Percentiles rank a stretch among this genome's conserved stretches.
Evolutionary conservation across 129 eudicot genomes (phyloP).

Genomic region (Calendula officinalis): DNA sequence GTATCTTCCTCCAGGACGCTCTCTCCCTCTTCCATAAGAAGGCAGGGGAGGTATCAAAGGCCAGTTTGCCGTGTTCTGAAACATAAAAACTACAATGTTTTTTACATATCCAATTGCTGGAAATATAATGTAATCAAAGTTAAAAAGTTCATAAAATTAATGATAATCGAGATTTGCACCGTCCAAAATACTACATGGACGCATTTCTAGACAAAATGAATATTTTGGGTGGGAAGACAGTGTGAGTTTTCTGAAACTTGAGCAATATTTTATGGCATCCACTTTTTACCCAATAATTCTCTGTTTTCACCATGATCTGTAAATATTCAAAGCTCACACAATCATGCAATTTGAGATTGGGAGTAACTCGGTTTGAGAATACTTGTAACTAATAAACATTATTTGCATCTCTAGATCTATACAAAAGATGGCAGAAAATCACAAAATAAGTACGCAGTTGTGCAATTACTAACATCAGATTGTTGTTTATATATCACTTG

Average conservation of each 20-base stretch:
- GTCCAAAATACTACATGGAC: neutral
- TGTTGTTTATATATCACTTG: neutral
- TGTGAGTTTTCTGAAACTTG: neutral
- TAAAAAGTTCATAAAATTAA: neutral
- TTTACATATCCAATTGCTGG: neutral
- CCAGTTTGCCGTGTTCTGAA: slow-evolving; percentile 57
- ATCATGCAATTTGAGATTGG: neutral
- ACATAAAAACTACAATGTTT: neutral
- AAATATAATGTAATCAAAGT: too few relatives aligned
- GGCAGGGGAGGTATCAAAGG: slow-evolving; percentile 64
- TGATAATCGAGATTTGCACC: neutral
- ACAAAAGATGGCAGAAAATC: neutral
- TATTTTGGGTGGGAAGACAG: slow-evolving; percentile 1
- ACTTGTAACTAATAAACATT: neutral
- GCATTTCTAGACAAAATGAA: neutral
- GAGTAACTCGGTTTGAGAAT: neutral
- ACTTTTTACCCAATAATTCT: neutral
- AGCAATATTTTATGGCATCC: neutral
- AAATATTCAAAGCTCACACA: neutral
- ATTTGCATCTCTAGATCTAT: slow-evolving; percentile 1
- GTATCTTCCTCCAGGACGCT: slow-evolving; percentile 63
- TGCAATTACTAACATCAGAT: too few relatives aligned
- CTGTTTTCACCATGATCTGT: neutral
- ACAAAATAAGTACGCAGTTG: neutral
- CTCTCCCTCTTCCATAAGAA: slow-evolving; percentile 71